Evolutionary conservation across 2,329 filamentous ascomycete species (phyloP), one percentile per base, ranked within the genome.

Genomic region (Aspergillus udagawae): DNA sequence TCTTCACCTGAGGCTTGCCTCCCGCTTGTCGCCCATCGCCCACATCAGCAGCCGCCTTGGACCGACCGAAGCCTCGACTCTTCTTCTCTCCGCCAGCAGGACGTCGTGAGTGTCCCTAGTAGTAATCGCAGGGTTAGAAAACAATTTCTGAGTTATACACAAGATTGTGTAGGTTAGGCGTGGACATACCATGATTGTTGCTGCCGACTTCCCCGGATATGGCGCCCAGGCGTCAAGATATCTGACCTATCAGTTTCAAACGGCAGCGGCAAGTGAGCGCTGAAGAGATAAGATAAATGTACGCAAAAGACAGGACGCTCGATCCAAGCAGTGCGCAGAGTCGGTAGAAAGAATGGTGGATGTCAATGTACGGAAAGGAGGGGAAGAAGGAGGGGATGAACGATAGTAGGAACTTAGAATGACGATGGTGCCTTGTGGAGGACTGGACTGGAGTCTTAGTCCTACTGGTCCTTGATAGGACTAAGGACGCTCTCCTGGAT

Each of bases 1-100:
- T 97, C 79, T 92, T 93, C 66, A 96, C 91, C 77, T 90, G 91
- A 61, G 86, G 79, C 67, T 82, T 80, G 58, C 80, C 80, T 48
- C 75, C 76, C 48, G 75, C 72, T 63, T 76, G 76, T 61, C 77
- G 72, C 28, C 74, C 75, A 59, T 75, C 73, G 60, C 75, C 73
- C 49, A 75, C 71, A 62, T 77, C 76, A 54, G 71, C 75, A 56
- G 65, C 67, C 28, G 69, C 73, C 63, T 75, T 77, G 56, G 73
- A 74, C 61, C 79, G 67, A 67, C 75, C 68, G 64, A 77, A 70
- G 58, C 67, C 62, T 57, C 73, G 71, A 65, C 73, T 73, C 66
- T 75, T 75, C 66, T 76, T 75, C 63, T 75, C 74, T 59, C 73
- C 73, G 54, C 74, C 74, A 61, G 61, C 69, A 51, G 75, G 75